These are phyloP conservation scores for Suhomyces atakaporum DNA, from an alignment of 1,139 yeast genomes.

Conservation along the genomic window DNA sequence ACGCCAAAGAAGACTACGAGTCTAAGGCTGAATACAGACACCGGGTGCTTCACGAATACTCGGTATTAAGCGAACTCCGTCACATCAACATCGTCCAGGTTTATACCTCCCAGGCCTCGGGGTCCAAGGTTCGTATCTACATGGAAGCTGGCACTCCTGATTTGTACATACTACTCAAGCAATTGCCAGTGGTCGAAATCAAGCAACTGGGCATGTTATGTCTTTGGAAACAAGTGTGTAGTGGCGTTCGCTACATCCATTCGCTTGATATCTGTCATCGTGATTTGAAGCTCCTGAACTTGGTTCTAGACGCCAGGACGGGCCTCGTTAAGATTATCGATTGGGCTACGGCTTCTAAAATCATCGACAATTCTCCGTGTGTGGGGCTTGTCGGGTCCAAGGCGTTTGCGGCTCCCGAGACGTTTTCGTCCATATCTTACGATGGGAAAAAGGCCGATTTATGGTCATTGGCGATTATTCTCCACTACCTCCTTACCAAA, in stretches of 20 bases:
- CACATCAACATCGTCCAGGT: constrained; percentile 41
- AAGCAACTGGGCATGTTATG: constrained; percentile 26
- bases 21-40: constrained; percentile 34
- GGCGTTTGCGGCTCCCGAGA: constrained; percentile 51
- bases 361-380: constrained; percentile 20
- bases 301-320: constrained; percentile 29
- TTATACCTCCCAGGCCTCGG: constrained; percentile 25
- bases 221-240: constrained; percentile 36
- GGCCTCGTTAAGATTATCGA: constrained; percentile 41
- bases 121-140: constrained; percentile 24
- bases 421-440: constrained; percentile 36
- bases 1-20: constrained; percentile 38
- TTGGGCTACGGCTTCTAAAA: constrained; percentile 33
- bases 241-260: constrained; percentile 39
- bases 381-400: constrained; percentile 55
- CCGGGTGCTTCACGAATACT: constrained; percentile 42
- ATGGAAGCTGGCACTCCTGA: constrained; percentile 36
- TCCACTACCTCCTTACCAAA: constrained; percentile 31
- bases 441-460: constrained; percentile 45
- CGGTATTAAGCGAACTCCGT: constrained; percentile 25
- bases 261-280: constrained; percentile 36
- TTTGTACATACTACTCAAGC: constrained; percentile 15
- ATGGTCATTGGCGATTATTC: constrained; percentile 53
- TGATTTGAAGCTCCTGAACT: constrained; percentile 44
- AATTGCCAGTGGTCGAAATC: constrained; percentile 20